Base-by-base conservation (phyloP, 441 rosid genomes). In the Eutrema salsugineum region DNA sequence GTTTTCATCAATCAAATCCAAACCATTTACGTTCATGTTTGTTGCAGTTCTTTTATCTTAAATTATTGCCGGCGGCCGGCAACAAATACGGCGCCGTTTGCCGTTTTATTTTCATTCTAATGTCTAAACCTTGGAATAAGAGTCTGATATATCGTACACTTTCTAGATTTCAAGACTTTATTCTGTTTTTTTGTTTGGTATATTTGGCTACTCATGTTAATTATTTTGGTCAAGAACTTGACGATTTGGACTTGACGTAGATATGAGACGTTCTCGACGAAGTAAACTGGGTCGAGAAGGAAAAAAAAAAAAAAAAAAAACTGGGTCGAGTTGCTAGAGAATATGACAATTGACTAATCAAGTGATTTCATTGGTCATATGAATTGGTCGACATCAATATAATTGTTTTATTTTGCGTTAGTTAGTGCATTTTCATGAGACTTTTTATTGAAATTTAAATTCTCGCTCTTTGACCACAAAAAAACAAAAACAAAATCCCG, bases 21-120 rank as follows among this genome's bases (percentile, higher is more conserved):
- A 70, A 63, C 53, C 38, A 62, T 71, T 71, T 64, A 77, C 71
- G 64, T 66, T 62, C 60, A 46, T 75, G 74, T 75, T 63, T 53
- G 48, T 60, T 60, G 20, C 16, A 12, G n/a, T 58, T 57, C 10
- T 61, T 36, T 66, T 61, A n/a, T 44, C 17, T 51, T 68, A 30
- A 24, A 16, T 60, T 40, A 72, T 74, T 66, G 27, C 63, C 68
- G 68, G 70, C 70, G 56, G 67, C 68, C 78, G 73, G 68, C 33
- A 49, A 33, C 50, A 10, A 4, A 33, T 50, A 74, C 69, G 73
- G 78, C 73, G 49, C 50, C 69, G 50, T 60, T 43, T 10, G 49
- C 58, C 27, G 27, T 1, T 67, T 49, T 5, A 8, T 15, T 49
- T 15, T 16, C 77, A 15, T 20, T 72, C 51, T 27, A 39, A 43